Percentiles rank a stretch among this genome's conserved stretches.
phyloP scores from a whole-genome alignment of 345 rosid genomes.

The Ailanthus altissimus region DNA sequence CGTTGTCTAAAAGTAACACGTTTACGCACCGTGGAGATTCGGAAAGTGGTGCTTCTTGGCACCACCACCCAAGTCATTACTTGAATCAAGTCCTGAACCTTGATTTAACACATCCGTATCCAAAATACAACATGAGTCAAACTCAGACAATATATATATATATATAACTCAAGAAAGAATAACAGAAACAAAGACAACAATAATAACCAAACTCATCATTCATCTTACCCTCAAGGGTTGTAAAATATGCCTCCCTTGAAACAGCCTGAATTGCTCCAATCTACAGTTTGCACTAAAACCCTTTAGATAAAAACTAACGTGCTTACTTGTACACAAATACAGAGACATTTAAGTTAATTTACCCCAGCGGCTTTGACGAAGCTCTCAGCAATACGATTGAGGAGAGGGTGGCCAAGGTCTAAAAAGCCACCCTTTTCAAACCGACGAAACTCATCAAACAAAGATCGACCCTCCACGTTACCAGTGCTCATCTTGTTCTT shows the following conservation, averaged over 20 bases:
- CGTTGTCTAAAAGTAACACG: background rate
- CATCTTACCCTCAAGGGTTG: constrained; percentile 56
- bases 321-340: too few relatives aligned
- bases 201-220: background rate
- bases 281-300: constrained; percentile 29
- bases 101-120: background rate
- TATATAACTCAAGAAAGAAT: background rate
- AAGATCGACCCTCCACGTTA: constrained; percentile 40
- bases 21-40: constrained; percentile 57
- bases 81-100: constrained; percentile 61
- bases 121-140: background rate
- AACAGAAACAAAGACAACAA: background rate
- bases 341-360: background rate
- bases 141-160: background rate
- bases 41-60: constrained; percentile 59
- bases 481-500: constrained; percentile 19
- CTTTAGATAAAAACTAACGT: background rate
- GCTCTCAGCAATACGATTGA: constrained; percentile 84
- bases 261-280: constrained; percentile 88
- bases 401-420: constrained; percentile 96
- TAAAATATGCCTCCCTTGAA: constrained; percentile 71
- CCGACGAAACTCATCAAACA: constrained; percentile 51
- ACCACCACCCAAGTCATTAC: constrained; percentile 25
- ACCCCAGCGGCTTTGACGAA: constrained; percentile 92
- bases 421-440: constrained; percentile 65